Conservation (phyloP, 768 basidiomycete genomes). For the Sarcodon aspratus region DNA sequence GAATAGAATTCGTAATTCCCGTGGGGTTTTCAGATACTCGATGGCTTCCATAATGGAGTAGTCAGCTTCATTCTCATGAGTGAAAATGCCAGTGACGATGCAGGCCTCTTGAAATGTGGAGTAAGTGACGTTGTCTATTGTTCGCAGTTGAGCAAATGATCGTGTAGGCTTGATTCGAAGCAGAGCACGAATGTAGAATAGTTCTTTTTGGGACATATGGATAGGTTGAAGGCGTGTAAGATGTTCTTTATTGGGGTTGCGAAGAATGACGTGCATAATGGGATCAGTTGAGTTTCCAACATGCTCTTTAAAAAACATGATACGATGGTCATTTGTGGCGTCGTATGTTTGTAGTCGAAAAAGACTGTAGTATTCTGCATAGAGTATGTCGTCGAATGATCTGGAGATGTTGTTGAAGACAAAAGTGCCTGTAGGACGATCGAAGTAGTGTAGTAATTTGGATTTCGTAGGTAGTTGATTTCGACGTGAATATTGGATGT, state of each 20-base stretch:
- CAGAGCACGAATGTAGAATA: slow-evolving; percentile 21
- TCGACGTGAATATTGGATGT: slow-evolving; percentile 14
- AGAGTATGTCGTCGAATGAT: slow-evolving; percentile 6
- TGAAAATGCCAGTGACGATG: slow-evolving; percentile 12
- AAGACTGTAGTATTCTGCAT: slow-evolving; percentile 8
- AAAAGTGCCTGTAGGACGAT: slow-evolving; percentile 5
- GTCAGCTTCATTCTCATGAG: slow-evolving; percentile 13
- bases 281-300: not conserved
- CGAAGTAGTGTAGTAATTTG: slow-evolving; percentile 12
- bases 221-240: slow-evolving; percentile 14
- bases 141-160: slow-evolving; percentile 7
- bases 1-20: slow-evolving; percentile 27
- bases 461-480: slow-evolving; percentile 3
- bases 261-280: slow-evolving; percentile 10
- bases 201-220: slow-evolving; percentile 18
- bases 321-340: not conserved
- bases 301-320: slow-evolving; percentile 5
- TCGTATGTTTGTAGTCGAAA: slow-evolving; percentile 8
- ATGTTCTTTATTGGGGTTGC: slow-evolving; percentile 4
- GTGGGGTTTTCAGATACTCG: slow-evolving; percentile 17
- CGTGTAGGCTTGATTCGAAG: slow-evolving; percentile 9
- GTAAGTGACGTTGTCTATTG: slow-evolving; percentile 7
- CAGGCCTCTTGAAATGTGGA: slow-evolving; percentile 14
- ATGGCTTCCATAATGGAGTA: slow-evolving; percentile 25
- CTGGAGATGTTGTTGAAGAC: not conserved